Percentiles rank a stretch among this genome's conserved stretches.
Conservation (phyloP, 2,329 filamentous ascomycete species). For the Colletotrichum neosansevieriae region DNA sequence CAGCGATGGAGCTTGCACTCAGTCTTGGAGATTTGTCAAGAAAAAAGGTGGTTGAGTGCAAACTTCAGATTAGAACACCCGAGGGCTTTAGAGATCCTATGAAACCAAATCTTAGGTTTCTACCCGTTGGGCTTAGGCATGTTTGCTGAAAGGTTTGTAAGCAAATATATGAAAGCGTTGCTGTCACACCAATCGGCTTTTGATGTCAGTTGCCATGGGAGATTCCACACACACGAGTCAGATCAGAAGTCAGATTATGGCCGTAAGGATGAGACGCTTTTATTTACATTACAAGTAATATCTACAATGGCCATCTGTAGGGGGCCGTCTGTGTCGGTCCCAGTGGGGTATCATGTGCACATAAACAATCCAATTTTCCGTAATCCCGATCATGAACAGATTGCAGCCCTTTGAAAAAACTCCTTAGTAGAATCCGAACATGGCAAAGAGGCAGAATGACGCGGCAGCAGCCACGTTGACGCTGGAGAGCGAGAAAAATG, state of each 20-base stretch:
- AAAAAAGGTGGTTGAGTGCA: too few relatives aligned
- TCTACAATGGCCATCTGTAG: slow-evolving; percentile 36
- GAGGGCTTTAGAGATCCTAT: too few relatives aligned
- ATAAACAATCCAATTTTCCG: slow-evolving; percentile 40
- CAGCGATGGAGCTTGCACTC: too few relatives aligned
- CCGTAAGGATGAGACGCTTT: slow-evolving; percentile 36
- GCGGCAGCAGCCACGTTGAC: slow-evolving; percentile 27
- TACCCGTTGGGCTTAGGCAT: too few relatives aligned
- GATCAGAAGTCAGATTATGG: background rate
- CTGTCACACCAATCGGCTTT: too few relatives aligned
- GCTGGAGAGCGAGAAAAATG: background rate
- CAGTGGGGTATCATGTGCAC: slow-evolving; percentile 45
- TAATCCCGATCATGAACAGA: slow-evolving; percentile 11
- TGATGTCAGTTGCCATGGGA: background rate
- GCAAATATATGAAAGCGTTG: too few relatives aligned
- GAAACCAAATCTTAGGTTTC: too few relatives aligned
- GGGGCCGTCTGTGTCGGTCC: slow-evolving; percentile 36
- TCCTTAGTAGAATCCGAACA: slow-evolving; percentile 29
- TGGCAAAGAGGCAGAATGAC: slow-evolving; percentile 21
- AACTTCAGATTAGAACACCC: too few relatives aligned
- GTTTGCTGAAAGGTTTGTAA: too few relatives aligned
- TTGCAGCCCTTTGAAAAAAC: slow-evolving; percentile 8
- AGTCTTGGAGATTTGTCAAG: too few relatives aligned
- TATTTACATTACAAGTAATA: slow-evolving; percentile 36
- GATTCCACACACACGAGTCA: background rate